Evolutionary conservation across 805 yeast species (phyloP).

Genomic region (Wickerhamomyces bovis): DNA sequence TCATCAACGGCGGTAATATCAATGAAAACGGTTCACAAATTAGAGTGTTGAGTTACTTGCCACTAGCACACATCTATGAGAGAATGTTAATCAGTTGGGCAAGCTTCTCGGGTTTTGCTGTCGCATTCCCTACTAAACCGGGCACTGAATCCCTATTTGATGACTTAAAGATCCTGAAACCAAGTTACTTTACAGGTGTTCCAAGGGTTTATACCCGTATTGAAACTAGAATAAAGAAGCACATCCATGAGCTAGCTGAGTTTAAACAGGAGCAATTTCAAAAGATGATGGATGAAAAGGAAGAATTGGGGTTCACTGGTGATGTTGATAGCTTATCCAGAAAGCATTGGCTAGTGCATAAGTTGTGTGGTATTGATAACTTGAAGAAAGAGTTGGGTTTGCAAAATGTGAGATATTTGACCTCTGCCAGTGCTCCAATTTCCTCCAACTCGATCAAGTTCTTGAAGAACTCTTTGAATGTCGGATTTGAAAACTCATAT

Average conservation of each 20-base stretch:
- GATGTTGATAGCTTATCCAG: conserved; percentile 6
- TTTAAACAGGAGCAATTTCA: conserved; percentile 14
- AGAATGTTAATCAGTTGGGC: conserved; percentile 34
- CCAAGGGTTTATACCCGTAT: conserved; percentile 52
- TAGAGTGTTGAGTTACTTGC: conserved; percentile 37
- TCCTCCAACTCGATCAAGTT: conserved; percentile 47
- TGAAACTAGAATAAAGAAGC: conserved; percentile 39
- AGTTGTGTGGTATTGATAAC: conserved; percentile 30
- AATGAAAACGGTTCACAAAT: conserved; percentile 22
- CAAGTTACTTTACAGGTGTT: conserved; percentile 44
- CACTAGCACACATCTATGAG: conserved; percentile 58
- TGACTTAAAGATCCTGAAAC: conserved; percentile 41
- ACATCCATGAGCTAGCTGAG: conserved; percentile 8
- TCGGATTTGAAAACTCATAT: conserved; percentile 44
- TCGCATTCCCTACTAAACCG: conserved; percentile 46
- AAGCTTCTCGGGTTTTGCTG: conserved; percentile 30
- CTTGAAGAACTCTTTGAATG: conserved; percentile 43
- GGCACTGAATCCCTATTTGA: conserved; percentile 38
- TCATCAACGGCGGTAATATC: conserved; percentile 2
- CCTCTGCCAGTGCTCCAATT: conserved; percentile 58
- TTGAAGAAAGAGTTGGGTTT: conserved; percentile 33
- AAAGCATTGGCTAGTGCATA: conserved; percentile 6
- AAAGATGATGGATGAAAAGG: conserved; percentile 8
- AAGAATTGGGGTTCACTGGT: conserved; percentile 3
- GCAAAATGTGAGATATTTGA: conserved; percentile 27